Percentiles rank a stretch among this genome's conserved stretches.
phyloP scores from a whole-genome alignment of 495 filamentous ascomycete species.

The Darksidea phi region DNA sequence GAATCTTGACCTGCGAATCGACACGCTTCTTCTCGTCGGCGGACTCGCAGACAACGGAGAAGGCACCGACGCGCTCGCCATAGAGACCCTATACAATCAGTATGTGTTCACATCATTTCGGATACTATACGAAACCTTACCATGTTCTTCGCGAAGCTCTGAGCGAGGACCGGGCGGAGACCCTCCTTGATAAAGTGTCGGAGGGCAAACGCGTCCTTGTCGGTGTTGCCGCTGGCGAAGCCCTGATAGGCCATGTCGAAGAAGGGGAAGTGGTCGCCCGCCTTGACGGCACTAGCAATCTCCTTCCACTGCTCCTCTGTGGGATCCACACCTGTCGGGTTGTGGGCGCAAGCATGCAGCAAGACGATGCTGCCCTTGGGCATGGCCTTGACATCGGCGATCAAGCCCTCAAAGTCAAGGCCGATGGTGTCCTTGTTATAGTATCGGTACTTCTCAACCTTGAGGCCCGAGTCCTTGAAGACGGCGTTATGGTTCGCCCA shows the following conservation, averaged over 20 bases:
- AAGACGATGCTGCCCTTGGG: slow-evolving; percentile 84
- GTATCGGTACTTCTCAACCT: slow-evolving; percentile 93
- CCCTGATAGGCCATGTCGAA: slow-evolving; percentile 99
- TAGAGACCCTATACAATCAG: slow-evolving; percentile 70
- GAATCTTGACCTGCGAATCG: slow-evolving; percentile 97
- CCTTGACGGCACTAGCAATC: slow-evolving; percentile 87
- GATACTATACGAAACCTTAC: slow-evolving; percentile 45
- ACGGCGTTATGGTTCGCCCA: slow-evolving; percentile 98
- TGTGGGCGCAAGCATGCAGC: slow-evolving; percentile 96
- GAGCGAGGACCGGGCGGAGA: slow-evolving; percentile 82
- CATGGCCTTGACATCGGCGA: slow-evolving; percentile 86
- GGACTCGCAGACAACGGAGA: slow-evolving; percentile 82
- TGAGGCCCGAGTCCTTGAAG: slow-evolving; percentile 87
- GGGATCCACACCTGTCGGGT: slow-evolving; percentile 96
- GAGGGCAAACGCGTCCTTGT: slow-evolving; percentile 88
- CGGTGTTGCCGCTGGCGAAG: slow-evolving; percentile 88
- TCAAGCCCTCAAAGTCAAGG: slow-evolving; percentile 91
- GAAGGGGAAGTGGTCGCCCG: slow-evolving; percentile 87
- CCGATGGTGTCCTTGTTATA: slow-evolving; percentile 99
- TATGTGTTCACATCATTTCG: background rate
- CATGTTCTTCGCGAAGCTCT: slow-evolving; percentile 99
- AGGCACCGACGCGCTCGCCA: slow-evolving; percentile 95
- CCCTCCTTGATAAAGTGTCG: slow-evolving; percentile 90
- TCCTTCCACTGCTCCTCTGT: slow-evolving; percentile 88
- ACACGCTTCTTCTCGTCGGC: slow-evolving; percentile 92